Conservation (phyloP, 2,329 filamentous ascomycete species). For the Helotiales sp. region DNA sequence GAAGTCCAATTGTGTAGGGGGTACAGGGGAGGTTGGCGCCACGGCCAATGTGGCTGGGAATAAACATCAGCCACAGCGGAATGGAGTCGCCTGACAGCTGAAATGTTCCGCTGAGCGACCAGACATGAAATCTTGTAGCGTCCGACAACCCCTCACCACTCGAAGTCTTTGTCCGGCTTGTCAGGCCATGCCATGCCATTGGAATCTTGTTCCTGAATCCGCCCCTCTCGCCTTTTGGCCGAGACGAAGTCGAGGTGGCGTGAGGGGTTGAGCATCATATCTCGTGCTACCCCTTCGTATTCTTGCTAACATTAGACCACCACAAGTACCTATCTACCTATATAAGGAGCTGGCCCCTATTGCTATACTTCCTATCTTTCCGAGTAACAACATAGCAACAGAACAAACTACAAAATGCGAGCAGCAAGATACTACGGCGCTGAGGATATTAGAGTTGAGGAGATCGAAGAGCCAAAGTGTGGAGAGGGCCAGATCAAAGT, state of each 20-base stretch:
- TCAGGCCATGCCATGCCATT: background rate
- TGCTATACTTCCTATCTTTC: background rate
- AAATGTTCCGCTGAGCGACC: background rate
- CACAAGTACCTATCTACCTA: too few relatives aligned
- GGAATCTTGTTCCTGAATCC: background rate
- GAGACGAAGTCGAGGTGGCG: slow-evolving; percentile 15
- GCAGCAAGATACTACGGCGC: slow-evolving; percentile 60
- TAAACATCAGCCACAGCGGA: slow-evolving; percentile 9
- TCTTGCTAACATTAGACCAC: background rate
- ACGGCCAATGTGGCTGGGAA: background rate
- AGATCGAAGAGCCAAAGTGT: slow-evolving; percentile 53
- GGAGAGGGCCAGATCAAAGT: slow-evolving; percentile 57
- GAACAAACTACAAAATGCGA: slow-evolving; percentile 47
- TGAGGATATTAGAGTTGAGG: slow-evolving; percentile 59
- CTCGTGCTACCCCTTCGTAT: too few relatives aligned
- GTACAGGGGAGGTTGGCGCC: background rate
- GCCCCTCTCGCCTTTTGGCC: slow-evolving; percentile 3
- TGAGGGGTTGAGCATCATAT: slow-evolving; percentile 15
- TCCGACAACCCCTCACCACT: background rate
- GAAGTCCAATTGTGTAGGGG: background rate
- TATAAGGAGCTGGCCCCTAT: background rate
- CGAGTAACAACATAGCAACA: slow-evolving; percentile 11
- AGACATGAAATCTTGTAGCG: background rate
- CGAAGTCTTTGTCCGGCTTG: background rate
- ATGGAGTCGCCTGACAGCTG: background rate